Conservation (phyloP, 805 yeast genomes). For the Metschnikowia hibisci region DNA sequence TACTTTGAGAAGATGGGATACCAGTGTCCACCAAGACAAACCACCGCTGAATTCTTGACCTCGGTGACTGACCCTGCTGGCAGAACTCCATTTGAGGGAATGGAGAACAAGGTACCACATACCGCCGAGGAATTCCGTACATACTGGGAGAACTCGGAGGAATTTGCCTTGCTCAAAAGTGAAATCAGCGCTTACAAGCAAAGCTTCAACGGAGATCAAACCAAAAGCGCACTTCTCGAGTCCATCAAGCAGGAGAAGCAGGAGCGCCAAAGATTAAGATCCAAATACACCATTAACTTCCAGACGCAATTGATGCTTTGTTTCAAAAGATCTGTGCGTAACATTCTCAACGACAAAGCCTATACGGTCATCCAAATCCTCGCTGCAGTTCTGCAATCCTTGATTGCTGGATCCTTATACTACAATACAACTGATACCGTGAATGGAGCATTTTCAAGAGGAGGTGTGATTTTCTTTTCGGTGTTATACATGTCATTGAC, state of each 20-base stretch:
- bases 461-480: slow-evolving; percentile 60
- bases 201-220: slow-evolving; percentile 7
- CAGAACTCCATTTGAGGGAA: slow-evolving; percentile 47
- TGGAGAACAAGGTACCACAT: slow-evolving; percentile 50
- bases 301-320: slow-evolving; percentile 48
- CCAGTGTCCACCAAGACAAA: slow-evolving; percentile 58
- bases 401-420: slow-evolving; percentile 61
- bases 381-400: slow-evolving; percentile 53
- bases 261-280: slow-evolving; percentile 32
- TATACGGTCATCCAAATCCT: slow-evolving; percentile 42
- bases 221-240: slow-evolving; percentile 26
- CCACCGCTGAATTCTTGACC: slow-evolving; percentile 69
- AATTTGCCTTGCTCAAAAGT: slow-evolving; percentile 18
- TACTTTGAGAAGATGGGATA: slow-evolving; percentile 67
- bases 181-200: slow-evolving; percentile 20
- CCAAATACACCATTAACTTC: slow-evolving; percentile 44
- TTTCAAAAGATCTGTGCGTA: slow-evolving; percentile 49
- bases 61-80: slow-evolving; percentile 67
- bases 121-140: slow-evolving; percentile 59
- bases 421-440: slow-evolving; percentile 50
- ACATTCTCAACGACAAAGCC: slow-evolving; percentile 53
- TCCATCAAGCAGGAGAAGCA: slow-evolving; percentile 37
- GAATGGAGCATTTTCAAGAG: slow-evolving; percentile 57
- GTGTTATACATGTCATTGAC: slow-evolving; percentile 50
- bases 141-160: slow-evolving; percentile 52